Evolutionary conservation across 192 early-diverging fungal genomes (phyloP).

Genomic region (Coemansia sp.): DNA sequence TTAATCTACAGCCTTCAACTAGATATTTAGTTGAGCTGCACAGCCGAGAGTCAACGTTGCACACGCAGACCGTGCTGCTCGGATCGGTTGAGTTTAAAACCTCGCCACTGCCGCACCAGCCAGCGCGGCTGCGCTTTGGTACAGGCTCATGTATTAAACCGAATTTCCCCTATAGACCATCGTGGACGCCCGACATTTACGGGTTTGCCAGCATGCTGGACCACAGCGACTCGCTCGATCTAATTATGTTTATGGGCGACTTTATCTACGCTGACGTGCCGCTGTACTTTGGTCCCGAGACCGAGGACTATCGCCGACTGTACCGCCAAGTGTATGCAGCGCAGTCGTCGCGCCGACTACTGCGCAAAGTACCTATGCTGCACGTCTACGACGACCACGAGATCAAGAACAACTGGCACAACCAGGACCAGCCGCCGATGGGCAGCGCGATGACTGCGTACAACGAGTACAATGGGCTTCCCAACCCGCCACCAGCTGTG

Average conservation of each 20-base stretch:
- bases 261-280: conserved; percentile 57
- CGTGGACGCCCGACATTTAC: conserved; percentile 28
- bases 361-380: conserved; percentile 43
- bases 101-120: conserved; percentile 18
- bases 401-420: conserved; percentile 56
- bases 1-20: conserved; percentile 34
- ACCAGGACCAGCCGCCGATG: conserved; percentile 33
- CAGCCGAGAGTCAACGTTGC: conserved; percentile 26
- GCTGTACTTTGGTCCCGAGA: conserved; percentile 33
- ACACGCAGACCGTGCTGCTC: conserved; percentile 16
- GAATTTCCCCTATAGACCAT: conserved; percentile 48
- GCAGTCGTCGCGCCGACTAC: conserved; percentile 26
- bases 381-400: conserved; percentile 58
- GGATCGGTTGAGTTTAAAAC: conserved; percentile 39
- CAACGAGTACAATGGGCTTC: conserved; percentile 49
- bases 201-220: conserved; percentile 46
- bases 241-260: conserved; percentile 55
- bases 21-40: conserved; percentile 40
- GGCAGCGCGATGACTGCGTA: conserved; percentile 46
- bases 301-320: conserved; percentile 48
- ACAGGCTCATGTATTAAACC: conserved; percentile 56
- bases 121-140: conserved; percentile 38
- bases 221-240: conserved; percentile 35
- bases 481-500: conserved; percentile 30
- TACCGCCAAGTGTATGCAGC: conserved; percentile 50